A percentile compares a stretch with the other conserved stretches of the same genome.
These are phyloP conservation scores for Phoma herbarum DNA, from an alignment of 2,329 filamentous ascomycete species.

Conservation along the genomic window DNA sequence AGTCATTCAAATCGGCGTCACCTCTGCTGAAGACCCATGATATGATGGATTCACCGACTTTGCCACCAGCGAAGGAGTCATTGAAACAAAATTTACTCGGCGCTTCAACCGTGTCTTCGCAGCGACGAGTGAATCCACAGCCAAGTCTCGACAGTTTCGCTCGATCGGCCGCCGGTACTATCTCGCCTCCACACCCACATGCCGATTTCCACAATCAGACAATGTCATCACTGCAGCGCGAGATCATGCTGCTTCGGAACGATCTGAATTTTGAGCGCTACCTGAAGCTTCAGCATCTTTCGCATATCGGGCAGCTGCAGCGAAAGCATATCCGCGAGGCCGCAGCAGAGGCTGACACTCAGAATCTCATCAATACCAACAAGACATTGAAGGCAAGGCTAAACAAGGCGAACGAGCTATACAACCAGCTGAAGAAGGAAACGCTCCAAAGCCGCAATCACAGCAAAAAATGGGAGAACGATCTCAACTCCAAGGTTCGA, in stretches of 20 bases:
- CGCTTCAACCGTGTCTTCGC: conserved; percentile 28
- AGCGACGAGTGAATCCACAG: conserved; percentile 27
- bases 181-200: conserved; percentile 38
- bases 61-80: conserved; percentile 59
- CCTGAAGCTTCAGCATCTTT: conserved; percentile 82
- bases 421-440: conserved; percentile 75
- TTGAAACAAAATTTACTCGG: conserved; percentile 36
- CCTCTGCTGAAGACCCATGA: conserved; percentile 55
- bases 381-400: conserved; percentile 76
- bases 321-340: conserved; percentile 78
- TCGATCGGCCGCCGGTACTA: conserved; percentile 35
- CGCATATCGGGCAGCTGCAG: conserved; percentile 80
- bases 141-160: conserved; percentile 48
- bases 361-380: conserved; percentile 81
- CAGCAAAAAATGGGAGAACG: conserved; percentile 79
- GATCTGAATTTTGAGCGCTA: conserved; percentile 86
- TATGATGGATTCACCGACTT: conserved; percentile 68
- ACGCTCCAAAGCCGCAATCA: conserved; percentile 75
- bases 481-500: conserved; percentile 72
- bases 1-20: conserved; percentile 57
- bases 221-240: conserved; percentile 67
- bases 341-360: conserved; percentile 81
- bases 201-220: conserved; percentile 46
- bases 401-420: conserved; percentile 75
- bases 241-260: conserved; percentile 79